phyloP scores from a whole-genome alignment of 176 grass and related monocot genomes.

The Canna indica region DNA sequence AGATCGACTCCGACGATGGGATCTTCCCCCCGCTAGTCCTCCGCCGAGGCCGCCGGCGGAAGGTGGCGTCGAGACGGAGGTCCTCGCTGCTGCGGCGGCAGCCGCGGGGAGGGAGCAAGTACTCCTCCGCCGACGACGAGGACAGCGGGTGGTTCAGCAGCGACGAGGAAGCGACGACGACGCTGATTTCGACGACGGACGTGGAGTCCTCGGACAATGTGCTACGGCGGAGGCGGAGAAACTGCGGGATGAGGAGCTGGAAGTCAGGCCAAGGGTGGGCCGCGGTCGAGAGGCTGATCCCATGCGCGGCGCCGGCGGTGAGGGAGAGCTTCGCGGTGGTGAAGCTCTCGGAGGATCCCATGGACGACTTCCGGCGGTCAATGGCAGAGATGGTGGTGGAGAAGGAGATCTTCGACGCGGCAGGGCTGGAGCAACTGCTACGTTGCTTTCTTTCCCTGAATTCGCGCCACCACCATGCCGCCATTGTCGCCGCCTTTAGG shows the following conservation, averaged over 20 bases:
- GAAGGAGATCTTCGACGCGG: slow-evolving; percentile 63
- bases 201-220: slow-evolving; percentile 37
- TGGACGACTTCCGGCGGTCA: slow-evolving; percentile 66
- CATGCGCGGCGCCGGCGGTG: slow-evolving; percentile 11
- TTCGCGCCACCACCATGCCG: slow-evolving; percentile 42
- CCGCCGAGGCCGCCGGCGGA: background rate
- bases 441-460: slow-evolving; percentile 78
- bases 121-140: slow-evolving; percentile 13
- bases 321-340: slow-evolving; percentile 67
- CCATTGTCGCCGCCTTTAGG: slow-evolving; percentile 61
- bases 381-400: slow-evolving; percentile 89
- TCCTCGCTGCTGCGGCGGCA: background rate
- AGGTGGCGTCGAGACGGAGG: slow-evolving; percentile 27
- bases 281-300: background rate
- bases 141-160: slow-evolving; percentile 90
- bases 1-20: slow-evolving; percentile 18
- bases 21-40: slow-evolving; percentile 1
- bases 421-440: slow-evolving; percentile 63
- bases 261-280: background rate
- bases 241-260: background rate
- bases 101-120: background rate
- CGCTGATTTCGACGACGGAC: slow-evolving; percentile 19
- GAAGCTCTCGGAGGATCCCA: slow-evolving; percentile 73
- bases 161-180: background rate
- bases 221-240: background rate